phyloP scores from a whole-genome alignment of 1,139 yeast genomes.

The Kodamaea sp. region DNA sequence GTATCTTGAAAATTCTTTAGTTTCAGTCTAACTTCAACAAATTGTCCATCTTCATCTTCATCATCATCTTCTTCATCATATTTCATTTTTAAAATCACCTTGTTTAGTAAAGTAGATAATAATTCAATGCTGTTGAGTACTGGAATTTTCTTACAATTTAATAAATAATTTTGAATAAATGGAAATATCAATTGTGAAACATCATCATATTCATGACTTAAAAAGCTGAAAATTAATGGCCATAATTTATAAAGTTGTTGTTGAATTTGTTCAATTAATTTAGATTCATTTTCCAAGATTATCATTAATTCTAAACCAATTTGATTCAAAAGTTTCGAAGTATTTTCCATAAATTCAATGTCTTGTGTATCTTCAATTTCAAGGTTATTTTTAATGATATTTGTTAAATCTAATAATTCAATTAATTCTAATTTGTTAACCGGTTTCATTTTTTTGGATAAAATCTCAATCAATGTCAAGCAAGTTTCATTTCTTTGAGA shows the following conservation, averaged over 20 bases:
- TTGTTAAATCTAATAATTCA: conserved; percentile 61
- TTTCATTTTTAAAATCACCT: conserved; percentile 73
- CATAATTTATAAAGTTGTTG: conserved; percentile 45
- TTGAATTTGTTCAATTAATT: conserved; percentile 41
- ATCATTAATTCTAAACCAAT: conserved; percentile 73
- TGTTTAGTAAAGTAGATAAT: conserved; percentile 60
- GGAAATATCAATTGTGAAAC: conserved; percentile 81
- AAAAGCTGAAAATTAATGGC: conserved; percentile 69
- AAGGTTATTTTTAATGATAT: conserved; percentile 41
- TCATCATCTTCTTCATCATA: conserved; percentile 74
- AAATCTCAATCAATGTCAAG: conserved; percentile 71
- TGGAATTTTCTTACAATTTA: conserved; percentile 60
- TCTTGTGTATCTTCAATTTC: conserved; percentile 38
- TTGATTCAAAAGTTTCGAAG: conserved; percentile 70
- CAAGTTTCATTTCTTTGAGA: conserved; percentile 59
- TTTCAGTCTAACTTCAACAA: conserved; percentile 69
- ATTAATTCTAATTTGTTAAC: conserved; percentile 78
- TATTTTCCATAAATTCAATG: conserved; percentile 70
- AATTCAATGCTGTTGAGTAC: conserved; percentile 42
- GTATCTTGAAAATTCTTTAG: conserved; percentile 81
- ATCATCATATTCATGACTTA: conserved; percentile 84
- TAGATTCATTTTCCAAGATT: conserved; percentile 52
- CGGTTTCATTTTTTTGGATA: conserved; percentile 90
- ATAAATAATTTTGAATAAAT: conserved; percentile 69
- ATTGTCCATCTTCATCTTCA: conserved; percentile 66